Percentiles rank a stretch among this genome's conserved stretches.
These are phyloP conservation scores for Diaporthe vexans DNA, from an alignment of 2,329 filamentous ascomycete species.

Conservation along the genomic window DNA sequence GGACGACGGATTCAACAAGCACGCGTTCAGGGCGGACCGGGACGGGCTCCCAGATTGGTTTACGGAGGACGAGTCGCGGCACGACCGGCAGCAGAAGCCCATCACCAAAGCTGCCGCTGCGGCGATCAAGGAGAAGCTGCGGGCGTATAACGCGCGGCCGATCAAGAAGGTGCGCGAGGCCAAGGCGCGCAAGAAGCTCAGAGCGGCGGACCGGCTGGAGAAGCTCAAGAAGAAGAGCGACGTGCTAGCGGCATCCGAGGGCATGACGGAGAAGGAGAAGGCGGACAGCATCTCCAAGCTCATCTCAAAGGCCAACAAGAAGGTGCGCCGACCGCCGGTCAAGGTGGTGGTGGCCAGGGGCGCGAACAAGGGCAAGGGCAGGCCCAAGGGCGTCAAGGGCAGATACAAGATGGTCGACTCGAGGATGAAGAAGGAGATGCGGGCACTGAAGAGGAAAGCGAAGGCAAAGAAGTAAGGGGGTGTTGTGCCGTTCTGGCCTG, in stretches of 20 bases:
- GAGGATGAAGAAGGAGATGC: constrained; percentile 95
- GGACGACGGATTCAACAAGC: constrained; percentile 95
- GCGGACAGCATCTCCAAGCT: constrained; percentile 85
- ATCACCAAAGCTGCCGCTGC: constrained; percentile 90
- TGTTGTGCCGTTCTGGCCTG: not conserved
- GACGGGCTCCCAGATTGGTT: constrained; percentile 99
- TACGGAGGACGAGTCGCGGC: constrained; percentile 88
- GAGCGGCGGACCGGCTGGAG: constrained; percentile 90
- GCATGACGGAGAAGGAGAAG: constrained; percentile 96
- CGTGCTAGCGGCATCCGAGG: constrained; percentile 87
- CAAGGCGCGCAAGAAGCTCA: constrained; percentile 96
- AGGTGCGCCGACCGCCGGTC: constrained; percentile 86
- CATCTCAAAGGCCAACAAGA: constrained; percentile 85
- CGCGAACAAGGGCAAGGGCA: constrained; percentile 50
- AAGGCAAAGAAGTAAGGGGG: constrained; percentile 72
- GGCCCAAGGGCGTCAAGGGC: constrained; percentile 41
- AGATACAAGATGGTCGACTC: constrained; percentile 97
- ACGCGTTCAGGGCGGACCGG: constrained; percentile 83
- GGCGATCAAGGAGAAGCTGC: constrained; percentile 94
- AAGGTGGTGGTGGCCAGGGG: constrained; percentile 92
- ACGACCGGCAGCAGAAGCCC: constrained; percentile 89
- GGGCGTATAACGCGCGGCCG: constrained; percentile 92
- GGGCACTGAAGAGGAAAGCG: constrained; percentile 82
- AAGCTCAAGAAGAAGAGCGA: constrained; percentile 99
- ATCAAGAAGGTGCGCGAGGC: constrained; percentile 99